Evolutionary conservation across 2,329 filamentous ascomycete genomes (phyloP), one percentile per base, ranked within the genome.

Genomic region (Aureobasidium vineae): DNA sequence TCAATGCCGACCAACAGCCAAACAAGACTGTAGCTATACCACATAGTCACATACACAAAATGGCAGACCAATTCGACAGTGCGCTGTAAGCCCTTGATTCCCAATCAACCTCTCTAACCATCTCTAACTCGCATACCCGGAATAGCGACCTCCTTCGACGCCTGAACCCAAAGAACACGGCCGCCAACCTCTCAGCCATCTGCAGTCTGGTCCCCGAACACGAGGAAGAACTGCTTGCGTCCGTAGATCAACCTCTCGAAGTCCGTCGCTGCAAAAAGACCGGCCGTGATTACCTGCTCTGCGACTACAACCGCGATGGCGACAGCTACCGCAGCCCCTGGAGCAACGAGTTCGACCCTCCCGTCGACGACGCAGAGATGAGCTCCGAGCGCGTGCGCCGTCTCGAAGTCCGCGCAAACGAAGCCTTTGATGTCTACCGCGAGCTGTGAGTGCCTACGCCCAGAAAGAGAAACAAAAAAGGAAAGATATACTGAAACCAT

Each of bases 291-390:
- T 99, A 97, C 82, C 87, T 99, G 61, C 90, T 97, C 75, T 99
- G 95, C 84, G 95, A 99, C 85, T 99, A 99, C 85, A 99, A 99
- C 85, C 93, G 95, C 70, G 95, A 99, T 80, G 95, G 95, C 69
- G 94, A 97, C 81, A 96, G 90, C 80, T 97, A 97, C 85, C 90
- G 95, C 69, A 96, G 91, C 71, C 95, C 95, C n/a, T 99, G 95
- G 95, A 95, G 90, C 81, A 98, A 98, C 81, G 90, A 97, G 79
- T 99, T 99, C 78, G 92, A 98, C 77, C 95, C 94, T 21, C 90
- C 92, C 16, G 85, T 97, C 68, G 84, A 83, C 59, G 85, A 86
- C 57, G 87, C 86, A 28, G 93, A 96, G 75, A 87, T 96, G 15
- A 94, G 94, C 0, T 94, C 90, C 73, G 95, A 98, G 78, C 84